These are phyloP conservation scores for Ploettnerulaceae sp. DNA, from an alignment of 2,329 filamentous ascomycete genomes.

Conservation along the genomic window DNA sequence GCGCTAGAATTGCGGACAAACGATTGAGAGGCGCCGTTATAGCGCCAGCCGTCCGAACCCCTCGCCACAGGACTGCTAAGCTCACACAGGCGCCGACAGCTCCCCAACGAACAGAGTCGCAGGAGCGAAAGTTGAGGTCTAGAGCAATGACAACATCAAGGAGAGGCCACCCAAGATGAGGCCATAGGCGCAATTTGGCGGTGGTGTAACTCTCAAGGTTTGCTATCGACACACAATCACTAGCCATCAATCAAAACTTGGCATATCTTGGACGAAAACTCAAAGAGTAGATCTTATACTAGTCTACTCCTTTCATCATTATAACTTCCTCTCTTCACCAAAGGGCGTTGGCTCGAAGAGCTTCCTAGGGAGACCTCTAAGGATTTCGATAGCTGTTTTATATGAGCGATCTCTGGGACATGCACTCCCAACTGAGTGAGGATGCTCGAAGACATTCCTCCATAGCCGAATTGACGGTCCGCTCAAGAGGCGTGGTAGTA, in stretches of 20 bases:
- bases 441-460: slow-evolving; percentile 9
- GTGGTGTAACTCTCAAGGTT: no score
- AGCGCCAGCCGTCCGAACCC: neutral
- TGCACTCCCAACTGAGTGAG: slow-evolving; percentile 2
- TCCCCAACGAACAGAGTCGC: slow-evolving; percentile 1
- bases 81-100: slow-evolving; percentile 5
- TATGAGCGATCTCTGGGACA: neutral
- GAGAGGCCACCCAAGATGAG: slow-evolving; percentile 5
- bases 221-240: no score
- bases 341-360: neutral
- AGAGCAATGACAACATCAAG: slow-evolving; percentile 3
- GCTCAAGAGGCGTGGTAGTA: slow-evolving; percentile 11
- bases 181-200: neutral
- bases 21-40: slow-evolving; percentile 1
- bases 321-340: neutral
- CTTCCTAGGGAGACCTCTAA: neutral
- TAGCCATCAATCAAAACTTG: no score
- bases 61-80: slow-evolving; percentile 3
- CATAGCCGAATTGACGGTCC: slow-evolving; percentile 10
- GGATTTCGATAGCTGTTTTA: neutral
- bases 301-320: no score
- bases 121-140: neutral
- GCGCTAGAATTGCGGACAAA: slow-evolving; percentile 6
- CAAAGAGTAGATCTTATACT: no score
- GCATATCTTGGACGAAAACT: no score